Base-by-base conservation (phyloP, 108 stramenopile genomes). In the Fragilariopsis cylindrus region DNA sequence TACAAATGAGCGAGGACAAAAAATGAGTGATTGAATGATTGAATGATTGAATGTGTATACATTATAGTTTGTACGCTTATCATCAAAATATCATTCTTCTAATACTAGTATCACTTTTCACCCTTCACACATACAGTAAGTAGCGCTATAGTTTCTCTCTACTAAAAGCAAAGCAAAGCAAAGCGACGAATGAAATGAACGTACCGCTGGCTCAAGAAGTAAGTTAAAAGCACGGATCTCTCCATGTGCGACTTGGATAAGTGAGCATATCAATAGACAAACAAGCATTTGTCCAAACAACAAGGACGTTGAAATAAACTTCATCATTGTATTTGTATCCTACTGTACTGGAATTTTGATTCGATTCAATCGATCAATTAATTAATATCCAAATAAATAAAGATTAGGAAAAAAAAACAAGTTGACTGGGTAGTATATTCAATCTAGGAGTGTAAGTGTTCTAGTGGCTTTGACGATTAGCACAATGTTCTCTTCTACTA, bases 161-260 rank as follows among this genome's bases (percentile, higher is more conserved):
- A 39, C 18, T 0, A 19, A 60, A 60, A 19, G 13, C 16, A 19
- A 3, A 11, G 60, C 15, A 60, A 60, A 11, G 11, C 60, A 15
- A 19, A 60, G 21, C 11, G n/a, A 11, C 18, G 18, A 18, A 60
- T 11, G 57, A 43, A 18, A 0, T 9, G 4, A 18, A 73, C 78
- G 46, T 60, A 73, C 76, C 43, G 79, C 65, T 56, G 85, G 80
- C 39, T 73, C 69, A 53, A 82, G 53, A 41, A 73, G 41, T 30
- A 84, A 46, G 58, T 73, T 72, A 54, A 81, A 83, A 21, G 64
- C 56, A 8, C 76, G 82, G 54, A 82, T 79, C 75, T 86, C 85
- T 15, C 55, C 30, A 2, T 40, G 43, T 13, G 55, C 55, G 12
- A 70, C 40, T 70, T 43, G 70, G 56, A 12, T 7, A 4, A 68